A percentile compares a stretch with the other conserved stretches of the same genome.
These are phyloP conservation scores for Apiospora marii DNA, from an alignment of 2,329 filamentous ascomycete genomes.

Conservation along the genomic window DNA sequence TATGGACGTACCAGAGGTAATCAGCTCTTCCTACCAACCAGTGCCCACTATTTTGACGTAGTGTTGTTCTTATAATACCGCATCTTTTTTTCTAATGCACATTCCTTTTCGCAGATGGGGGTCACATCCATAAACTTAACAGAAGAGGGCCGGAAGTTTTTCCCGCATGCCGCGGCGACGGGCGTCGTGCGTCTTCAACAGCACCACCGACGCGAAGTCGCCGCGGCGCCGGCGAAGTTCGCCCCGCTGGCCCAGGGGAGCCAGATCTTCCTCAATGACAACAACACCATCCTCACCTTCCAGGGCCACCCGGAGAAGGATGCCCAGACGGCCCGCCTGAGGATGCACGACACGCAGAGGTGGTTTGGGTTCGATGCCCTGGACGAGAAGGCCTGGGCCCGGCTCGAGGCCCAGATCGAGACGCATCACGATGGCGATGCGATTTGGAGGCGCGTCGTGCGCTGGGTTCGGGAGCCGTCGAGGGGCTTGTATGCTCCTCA, in stretches of 20 bases:
- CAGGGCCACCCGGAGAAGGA: slow-evolving; percentile 56
- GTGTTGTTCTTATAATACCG: background rate
- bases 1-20: slow-evolving; percentile 48
- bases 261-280: slow-evolving; percentile 49
- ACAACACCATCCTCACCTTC: slow-evolving; percentile 50
- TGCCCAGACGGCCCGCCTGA: slow-evolving; percentile 46
- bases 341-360: slow-evolving; percentile 45
- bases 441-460: slow-evolving; percentile 47
- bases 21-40: slow-evolving; percentile 17
- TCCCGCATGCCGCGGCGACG: slow-evolving; percentile 36
- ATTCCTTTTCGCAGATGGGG: slow-evolving; percentile 23
- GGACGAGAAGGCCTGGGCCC: slow-evolving; percentile 41
- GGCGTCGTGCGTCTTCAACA: slow-evolving; percentile 46
- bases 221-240: slow-evolving; percentile 43
- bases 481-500: background rate
- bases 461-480: slow-evolving; percentile 34
- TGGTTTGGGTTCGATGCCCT: slow-evolving; percentile 47
- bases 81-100: background rate
- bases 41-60: background rate
- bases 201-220: slow-evolving; percentile 52
- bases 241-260: slow-evolving; percentile 45
- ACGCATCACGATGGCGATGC: slow-evolving; percentile 46
- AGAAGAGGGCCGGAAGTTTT: slow-evolving; percentile 47
- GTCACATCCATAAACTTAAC: slow-evolving; percentile 41
- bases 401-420: slow-evolving; percentile 40